A percentile compares a stretch with the other conserved stretches of the same genome.
Evolutionary conservation across 257 asterid genomes (phyloP).

Genomic region (Solanum dulcamara): DNA sequence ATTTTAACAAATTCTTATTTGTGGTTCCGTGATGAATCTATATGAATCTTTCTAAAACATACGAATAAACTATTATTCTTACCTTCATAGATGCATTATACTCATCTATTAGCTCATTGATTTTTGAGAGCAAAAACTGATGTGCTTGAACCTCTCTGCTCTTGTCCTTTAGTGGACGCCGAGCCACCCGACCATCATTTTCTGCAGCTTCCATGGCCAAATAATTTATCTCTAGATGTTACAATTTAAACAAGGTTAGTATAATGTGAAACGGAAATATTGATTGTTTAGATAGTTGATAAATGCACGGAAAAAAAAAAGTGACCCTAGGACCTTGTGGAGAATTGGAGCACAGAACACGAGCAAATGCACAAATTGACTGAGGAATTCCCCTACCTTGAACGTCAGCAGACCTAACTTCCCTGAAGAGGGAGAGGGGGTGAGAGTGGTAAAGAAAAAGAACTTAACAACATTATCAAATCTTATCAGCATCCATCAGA

Average conservation of each 20-base stretch:
- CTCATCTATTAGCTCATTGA: slow-evolving; percentile 30
- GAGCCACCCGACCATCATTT: slow-evolving; percentile 69
- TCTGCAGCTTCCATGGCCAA: slow-evolving; percentile 49
- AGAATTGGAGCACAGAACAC: slow-evolving; percentile 47
- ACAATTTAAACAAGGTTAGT: background rate
- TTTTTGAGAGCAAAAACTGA: slow-evolving; percentile 32
- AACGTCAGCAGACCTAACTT: slow-evolving; percentile 34
- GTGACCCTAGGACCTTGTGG: slow-evolving; percentile 25
- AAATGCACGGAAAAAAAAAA: background rate
- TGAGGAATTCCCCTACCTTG: slow-evolving; percentile 83
- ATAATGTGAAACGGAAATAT: background rate
- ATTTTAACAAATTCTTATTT: background rate
- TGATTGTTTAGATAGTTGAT: background rate
- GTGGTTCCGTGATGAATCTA: background rate
- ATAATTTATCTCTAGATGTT: slow-evolving; percentile 35
- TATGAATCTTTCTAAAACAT: background rate
- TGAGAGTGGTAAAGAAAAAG: background rate
- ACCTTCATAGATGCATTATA: slow-evolving; percentile 37
- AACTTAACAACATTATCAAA: background rate
- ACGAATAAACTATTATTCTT: background rate
- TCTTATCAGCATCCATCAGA: background rate
- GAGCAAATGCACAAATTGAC: slow-evolving; percentile 76
- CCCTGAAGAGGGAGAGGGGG: slow-evolving; percentile 19
- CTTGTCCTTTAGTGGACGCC: slow-evolving; percentile 53
- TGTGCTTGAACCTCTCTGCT: slow-evolving; percentile 67